Conservation (phyloP, 768 basidiomycete species). For the Suillus subaureus region DNA sequence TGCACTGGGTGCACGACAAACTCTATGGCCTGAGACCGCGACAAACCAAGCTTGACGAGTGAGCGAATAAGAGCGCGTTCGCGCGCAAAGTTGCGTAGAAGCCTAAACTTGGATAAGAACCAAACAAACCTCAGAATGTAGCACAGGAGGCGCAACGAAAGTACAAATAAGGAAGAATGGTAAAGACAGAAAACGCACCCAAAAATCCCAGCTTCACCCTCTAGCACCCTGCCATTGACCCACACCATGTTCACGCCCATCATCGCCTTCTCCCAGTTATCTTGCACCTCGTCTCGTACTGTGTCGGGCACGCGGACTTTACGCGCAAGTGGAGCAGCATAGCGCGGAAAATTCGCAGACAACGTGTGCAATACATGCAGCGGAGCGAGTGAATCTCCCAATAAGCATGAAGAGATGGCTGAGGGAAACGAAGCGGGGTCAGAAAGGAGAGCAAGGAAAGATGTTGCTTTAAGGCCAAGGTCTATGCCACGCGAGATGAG, state of each 20-base stretch:
- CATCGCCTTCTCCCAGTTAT: slow-evolving; percentile 55
- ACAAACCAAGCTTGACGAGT: slow-evolving; percentile 64
- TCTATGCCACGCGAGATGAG: slow-evolving; percentile 33
- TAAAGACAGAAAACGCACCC: slow-evolving; percentile 30
- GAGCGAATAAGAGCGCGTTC: slow-evolving; percentile 67
- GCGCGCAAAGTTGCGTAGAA: slow-evolving; percentile 71
- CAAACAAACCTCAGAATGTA: not conserved
- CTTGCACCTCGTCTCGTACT: slow-evolving; percentile 56
- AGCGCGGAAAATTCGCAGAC: slow-evolving; percentile 89
- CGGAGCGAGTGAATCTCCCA: slow-evolving; percentile 22
- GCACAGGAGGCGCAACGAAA: not conserved
- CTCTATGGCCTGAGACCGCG: slow-evolving; percentile 65
- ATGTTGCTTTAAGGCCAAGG: slow-evolving; percentile 73
- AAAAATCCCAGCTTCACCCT: slow-evolving; percentile 63
- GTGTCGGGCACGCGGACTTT: slow-evolving; percentile 56
- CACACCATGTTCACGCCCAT: slow-evolving; percentile 64
- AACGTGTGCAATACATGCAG: slow-evolving; percentile 54
- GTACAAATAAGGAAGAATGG: not conserved
- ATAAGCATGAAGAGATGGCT: slow-evolving; percentile 18
- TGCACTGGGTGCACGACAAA: slow-evolving; percentile 69
- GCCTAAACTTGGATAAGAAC: slow-evolving; percentile 34
- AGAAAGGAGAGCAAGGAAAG: slow-evolving; percentile 68
- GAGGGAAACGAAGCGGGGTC: slow-evolving; percentile 46
- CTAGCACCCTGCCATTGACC: slow-evolving; percentile 79
- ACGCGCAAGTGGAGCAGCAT: slow-evolving; percentile 72